These are phyloP conservation scores for Globisporangium viniferum DNA, from an alignment of 352 stramenopile genomes.

Conservation along the genomic window DNA sequence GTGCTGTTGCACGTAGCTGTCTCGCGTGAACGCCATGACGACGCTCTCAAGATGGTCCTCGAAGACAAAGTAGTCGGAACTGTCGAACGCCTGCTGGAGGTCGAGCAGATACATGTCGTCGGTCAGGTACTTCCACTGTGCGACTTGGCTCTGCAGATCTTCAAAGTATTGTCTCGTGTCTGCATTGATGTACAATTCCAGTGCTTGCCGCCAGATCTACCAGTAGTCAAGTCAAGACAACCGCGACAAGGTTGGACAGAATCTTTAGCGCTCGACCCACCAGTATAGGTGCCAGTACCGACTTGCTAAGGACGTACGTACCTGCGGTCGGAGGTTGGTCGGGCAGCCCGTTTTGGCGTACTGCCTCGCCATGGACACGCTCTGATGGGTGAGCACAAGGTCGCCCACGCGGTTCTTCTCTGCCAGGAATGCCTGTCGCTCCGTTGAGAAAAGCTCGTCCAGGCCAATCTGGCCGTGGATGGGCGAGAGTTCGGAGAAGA, in stretches of 20 bases:
- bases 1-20: conserved; percentile 40
- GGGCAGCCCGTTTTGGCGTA: conserved; percentile 78
- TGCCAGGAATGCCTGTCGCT: conserved; percentile 47
- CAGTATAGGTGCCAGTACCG: not conserved
- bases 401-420: conserved; percentile 72
- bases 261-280: not conserved
- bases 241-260: not conserved
- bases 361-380: conserved; percentile 66
- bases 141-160: conserved; percentile 34
- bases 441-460: conserved; percentile 54
- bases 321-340: conserved; percentile 45
- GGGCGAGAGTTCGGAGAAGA: conserved; percentile 54
- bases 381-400: conserved; percentile 56
- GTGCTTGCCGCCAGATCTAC: conserved; percentile 61
- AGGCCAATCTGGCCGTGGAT: conserved; percentile 54
- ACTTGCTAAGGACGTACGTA: conserved; percentile 13
- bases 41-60: conserved; percentile 69
- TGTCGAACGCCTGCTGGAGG: conserved; percentile 73
- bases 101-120: conserved; percentile 83
- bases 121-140: conserved; percentile 47
- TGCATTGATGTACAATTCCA: conserved; percentile 30
- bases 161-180: conserved; percentile 48
- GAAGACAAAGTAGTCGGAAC: conserved; percentile 81
- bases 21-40: conserved; percentile 71
- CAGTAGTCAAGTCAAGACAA: not conserved